Evolutionary conservation across 2,329 filamentous ascomycete species (phyloP), one percentile per base, ranked within the genome.

Genomic region (Penicillium brevicompactum): DNA sequence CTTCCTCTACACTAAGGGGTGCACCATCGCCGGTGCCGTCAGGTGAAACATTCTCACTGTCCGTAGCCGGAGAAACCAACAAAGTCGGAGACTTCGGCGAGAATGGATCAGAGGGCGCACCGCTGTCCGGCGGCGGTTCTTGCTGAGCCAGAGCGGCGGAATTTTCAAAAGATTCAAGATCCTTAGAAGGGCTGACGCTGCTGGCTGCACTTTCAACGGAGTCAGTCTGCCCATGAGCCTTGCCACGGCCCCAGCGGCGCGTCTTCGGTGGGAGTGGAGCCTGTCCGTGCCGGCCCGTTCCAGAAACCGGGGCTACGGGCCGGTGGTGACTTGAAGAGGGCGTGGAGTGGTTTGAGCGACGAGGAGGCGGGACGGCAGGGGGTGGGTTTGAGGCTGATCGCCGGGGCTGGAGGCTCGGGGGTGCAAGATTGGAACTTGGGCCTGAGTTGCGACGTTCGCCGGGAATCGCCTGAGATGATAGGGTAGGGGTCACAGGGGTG

Each of bases 321-420:
- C 67, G 67, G 50, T 65, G 68, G 24, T 66, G 65, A 49, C 67
- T 69, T 7, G 66, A 65, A 47, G 62, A 59, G 47, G 64, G 49
- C 50, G 58, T 62, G 38, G 63, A 41, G 44, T 70, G 66, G 8
- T 66, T 67, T 38, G 74, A 76, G 49, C 74, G 72, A 46, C 72
- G 70, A 27, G 71, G 75, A 38, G 73, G 75, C 22, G 75, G 74
- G 9, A 76, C 59, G n/a, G 74, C 74, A 1, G 75, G 74, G n/a
- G 71, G 72, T 34, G 69, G 67, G 32, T 70, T 71, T 11, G 70
- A 75, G 37, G 64, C 63, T 21, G 71, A 71, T 44, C 69, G 70
- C 37, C 63, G 70, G 18, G 59, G 46, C 49, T 62, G 67, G 14
- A 65, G 59, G 30, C 62, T 37, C 11, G 70, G 58, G 5, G 62